Conservation (phyloP, 257 asterid genomes). For the Lavandula angustifolia region DNA sequence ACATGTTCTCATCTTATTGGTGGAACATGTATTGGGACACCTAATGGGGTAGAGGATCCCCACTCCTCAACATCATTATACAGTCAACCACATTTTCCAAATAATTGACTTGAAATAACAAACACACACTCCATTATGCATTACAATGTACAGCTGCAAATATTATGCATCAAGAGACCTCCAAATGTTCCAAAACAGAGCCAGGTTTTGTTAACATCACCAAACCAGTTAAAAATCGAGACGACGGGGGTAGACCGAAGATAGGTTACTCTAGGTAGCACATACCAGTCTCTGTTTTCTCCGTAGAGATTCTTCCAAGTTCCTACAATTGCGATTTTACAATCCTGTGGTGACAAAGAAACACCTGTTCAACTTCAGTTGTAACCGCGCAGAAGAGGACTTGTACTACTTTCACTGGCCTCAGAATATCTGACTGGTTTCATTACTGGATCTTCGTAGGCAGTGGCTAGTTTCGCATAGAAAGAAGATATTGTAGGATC, state of each 20-base stretch:
- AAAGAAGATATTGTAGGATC: constrained; percentile 59
- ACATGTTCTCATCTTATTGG: too few species aligned
- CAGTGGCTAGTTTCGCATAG: constrained; percentile 56
- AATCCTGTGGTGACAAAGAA: background rate
- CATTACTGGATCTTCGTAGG: constrained; percentile 76
- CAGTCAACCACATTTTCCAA: background rate
- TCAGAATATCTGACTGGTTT: constrained; percentile 41
- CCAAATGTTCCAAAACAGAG: constrained; percentile 24
- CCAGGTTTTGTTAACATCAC: background rate
- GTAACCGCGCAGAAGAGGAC: constrained; percentile 62
- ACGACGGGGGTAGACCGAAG: too few species aligned
- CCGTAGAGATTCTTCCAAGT: background rate
- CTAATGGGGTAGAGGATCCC: too few species aligned
- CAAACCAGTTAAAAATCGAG: background rate
- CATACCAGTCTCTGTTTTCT: constrained; percentile 2
- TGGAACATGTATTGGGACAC: too few species aligned
- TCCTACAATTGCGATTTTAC: background rate
- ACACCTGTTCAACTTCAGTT: constrained; percentile 9
- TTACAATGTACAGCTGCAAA: constrained; percentile 2
- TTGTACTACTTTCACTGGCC: constrained; percentile 41
- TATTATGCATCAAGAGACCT: background rate
- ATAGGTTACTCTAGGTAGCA: background rate
- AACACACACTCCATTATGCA: background rate
- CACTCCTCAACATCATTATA: constrained; percentile 4
- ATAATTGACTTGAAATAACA: constrained; percentile 14